Evolutionary conservation across 2,329 filamentous ascomycete genomes (phyloP), one percentile per base, ranked within the genome.

Genomic region (Venturia pyrina): DNA sequence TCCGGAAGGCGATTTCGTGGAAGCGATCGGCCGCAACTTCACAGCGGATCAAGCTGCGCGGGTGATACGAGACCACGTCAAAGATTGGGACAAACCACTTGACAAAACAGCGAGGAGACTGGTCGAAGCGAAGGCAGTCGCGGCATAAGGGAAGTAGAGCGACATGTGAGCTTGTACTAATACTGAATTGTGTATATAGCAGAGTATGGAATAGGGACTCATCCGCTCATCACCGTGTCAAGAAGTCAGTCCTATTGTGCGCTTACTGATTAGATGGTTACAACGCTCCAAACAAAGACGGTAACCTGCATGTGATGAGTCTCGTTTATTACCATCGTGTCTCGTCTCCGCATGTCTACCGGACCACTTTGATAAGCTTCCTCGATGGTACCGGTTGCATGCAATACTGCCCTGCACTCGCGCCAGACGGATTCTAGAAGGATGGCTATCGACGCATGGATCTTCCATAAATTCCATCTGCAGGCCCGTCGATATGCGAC

Each of bases 1-100:
- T 76, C 95, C 95, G 0, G 93, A 98, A 71, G 93, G 93, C 24
- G 93, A 99, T 76, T 99, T 99, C 77, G 93, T 99, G 37, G 96
- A 99, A 80, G 96, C 93, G 15, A 87, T 99, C 73, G 95, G 95
- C 21, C 83, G 95, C 68, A 95, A 99, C 78, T 93, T 98, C 78
- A 96, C 91, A 53, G 91, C 93, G 0, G 88, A 95, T 68, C 85
- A 91, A 72, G 95, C 88, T 1, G 90, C 93, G 7, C 87, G 87
- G 78, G 81, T 97, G 66, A 97, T 99, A 65, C 77, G 89, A 67
- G 88, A 89, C 68, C 95, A 99, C 77, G 89, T 98, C 75, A 88
- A 88, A 61, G 88, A 91, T 74, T 90, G 88, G 88, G 84, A 82
- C 73, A 81, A 83, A 62, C 80, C 80, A 37, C 73, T 87, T 68